Conservation (phyloP, 78 protist genomes). For the Dictyostelium discoideum region DNA sequence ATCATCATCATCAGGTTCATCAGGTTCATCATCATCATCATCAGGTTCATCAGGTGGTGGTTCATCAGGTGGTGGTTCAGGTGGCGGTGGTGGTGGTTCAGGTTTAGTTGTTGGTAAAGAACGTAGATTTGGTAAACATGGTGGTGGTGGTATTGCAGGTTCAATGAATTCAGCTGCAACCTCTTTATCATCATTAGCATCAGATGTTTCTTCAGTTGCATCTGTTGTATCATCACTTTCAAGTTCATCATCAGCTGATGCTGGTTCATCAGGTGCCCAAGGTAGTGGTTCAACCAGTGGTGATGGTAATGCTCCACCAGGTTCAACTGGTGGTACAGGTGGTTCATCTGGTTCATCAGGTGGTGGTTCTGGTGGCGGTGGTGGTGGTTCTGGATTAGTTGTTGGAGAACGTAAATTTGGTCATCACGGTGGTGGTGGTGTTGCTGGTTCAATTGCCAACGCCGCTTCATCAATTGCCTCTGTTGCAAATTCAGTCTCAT, state of each 20-base stretch:
- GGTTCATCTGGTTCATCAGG: background rate
- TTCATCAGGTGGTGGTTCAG: background rate
- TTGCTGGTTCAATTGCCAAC: background rate
- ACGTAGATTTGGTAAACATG: slow-evolving; percentile 9
- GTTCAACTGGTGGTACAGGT: background rate
- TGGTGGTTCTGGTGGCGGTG: slow-evolving; percentile 12
- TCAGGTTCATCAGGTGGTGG: background rate
- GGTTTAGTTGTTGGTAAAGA: background rate
- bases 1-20: background rate
- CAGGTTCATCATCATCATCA: background rate
- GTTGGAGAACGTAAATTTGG: background rate
- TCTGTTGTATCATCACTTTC: background rate
- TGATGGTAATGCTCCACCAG: slow-evolving; percentile 11
- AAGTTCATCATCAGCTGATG: background rate
- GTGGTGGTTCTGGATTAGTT: background rate
- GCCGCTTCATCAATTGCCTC: background rate
- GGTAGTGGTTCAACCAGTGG: slow-evolving; percentile 5
- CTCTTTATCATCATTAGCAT: background rate
- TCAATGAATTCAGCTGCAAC: background rate
- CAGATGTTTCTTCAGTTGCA: background rate
- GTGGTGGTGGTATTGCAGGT: slow-evolving; percentile 24
- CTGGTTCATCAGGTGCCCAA: background rate
- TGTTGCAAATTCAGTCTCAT: background rate
- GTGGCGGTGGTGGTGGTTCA: background rate
- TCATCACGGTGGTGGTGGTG: background rate